Evolutionary conservation across 2,329 filamentous ascomycete species (phyloP).

Genomic region (Neurospora sp.): DNA sequence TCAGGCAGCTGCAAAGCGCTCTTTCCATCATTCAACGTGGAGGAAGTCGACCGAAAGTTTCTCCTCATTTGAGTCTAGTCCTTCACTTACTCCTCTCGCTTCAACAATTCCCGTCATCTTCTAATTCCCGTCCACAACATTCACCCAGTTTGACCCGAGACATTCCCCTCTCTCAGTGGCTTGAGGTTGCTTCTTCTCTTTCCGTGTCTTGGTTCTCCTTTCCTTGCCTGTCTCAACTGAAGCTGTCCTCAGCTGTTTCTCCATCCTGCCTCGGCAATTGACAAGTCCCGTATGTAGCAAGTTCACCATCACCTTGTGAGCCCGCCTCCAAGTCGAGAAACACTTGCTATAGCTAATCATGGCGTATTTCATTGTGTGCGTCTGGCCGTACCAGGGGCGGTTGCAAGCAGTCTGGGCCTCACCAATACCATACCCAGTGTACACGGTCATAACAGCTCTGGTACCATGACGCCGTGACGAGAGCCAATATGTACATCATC

Average conservation of each 20-base stretch:
- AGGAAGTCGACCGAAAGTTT: background rate
- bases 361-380: background rate
- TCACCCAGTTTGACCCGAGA: background rate
- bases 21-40: background rate
- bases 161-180: background rate
- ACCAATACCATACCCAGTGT: background rate
- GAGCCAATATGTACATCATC: background rate
- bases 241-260: background rate
- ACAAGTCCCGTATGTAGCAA: background rate
- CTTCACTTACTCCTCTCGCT: background rate
- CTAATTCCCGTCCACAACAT: background rate
- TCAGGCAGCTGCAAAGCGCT: background rate
- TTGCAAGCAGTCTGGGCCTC: background rate
- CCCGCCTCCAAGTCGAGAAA: background rate
- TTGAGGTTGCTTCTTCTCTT: background rate
- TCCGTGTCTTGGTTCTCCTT: background rate
- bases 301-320: background rate
- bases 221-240: background rate
- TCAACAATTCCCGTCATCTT: background rate
- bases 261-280: background rate
- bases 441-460: background rate
- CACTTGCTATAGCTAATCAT: background rate
- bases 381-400: background rate
- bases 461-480: background rate
- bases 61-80: background rate